A percentile compares a stretch with the other conserved stretches of the same genome.
phyloP scores from a whole-genome alignment of 345 rosid genomes.

The Populus simonii region DNA sequence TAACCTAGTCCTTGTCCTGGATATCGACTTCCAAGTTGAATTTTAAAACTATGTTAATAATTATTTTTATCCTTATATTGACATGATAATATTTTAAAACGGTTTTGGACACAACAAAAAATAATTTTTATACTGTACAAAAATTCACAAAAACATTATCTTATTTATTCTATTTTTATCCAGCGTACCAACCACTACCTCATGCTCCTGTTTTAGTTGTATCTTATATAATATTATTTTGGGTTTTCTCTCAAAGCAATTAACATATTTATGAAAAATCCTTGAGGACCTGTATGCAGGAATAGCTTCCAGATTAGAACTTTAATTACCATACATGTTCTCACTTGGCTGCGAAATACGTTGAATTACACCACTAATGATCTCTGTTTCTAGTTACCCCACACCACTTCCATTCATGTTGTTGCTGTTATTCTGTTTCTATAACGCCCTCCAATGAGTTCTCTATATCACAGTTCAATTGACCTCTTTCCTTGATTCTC shows the following conservation, averaged over 20 bases:
- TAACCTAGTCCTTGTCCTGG: too few relatives aligned
- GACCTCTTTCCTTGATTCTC: constrained; percentile 12
- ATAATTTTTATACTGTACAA: too few relatives aligned
- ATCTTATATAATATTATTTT: too few relatives aligned
- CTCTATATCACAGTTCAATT: neutral
- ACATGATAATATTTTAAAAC: too few relatives aligned
- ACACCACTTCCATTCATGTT: neutral
- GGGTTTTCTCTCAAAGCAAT: neutral
- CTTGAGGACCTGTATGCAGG: neutral
- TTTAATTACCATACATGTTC: too few relatives aligned
- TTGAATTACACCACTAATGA: neutral
- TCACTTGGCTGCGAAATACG: neutral
- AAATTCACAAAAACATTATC: too few relatives aligned
- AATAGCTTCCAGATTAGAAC: neutral
- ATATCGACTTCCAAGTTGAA: too few relatives aligned
- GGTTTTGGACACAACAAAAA: too few relatives aligned
- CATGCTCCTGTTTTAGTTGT: neutral
- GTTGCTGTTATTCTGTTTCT: neutral
- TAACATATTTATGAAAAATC: neutral
- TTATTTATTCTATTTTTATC: too few relatives aligned
- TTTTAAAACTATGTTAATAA: too few relatives aligned
- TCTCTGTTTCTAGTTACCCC: neutral
- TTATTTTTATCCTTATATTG: too few relatives aligned
- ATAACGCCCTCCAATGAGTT: neutral
- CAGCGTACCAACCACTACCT: too few relatives aligned